phyloP scores from a whole-genome alignment of 768 basidiomycete genomes.

The Termitomyces sp. region DNA sequence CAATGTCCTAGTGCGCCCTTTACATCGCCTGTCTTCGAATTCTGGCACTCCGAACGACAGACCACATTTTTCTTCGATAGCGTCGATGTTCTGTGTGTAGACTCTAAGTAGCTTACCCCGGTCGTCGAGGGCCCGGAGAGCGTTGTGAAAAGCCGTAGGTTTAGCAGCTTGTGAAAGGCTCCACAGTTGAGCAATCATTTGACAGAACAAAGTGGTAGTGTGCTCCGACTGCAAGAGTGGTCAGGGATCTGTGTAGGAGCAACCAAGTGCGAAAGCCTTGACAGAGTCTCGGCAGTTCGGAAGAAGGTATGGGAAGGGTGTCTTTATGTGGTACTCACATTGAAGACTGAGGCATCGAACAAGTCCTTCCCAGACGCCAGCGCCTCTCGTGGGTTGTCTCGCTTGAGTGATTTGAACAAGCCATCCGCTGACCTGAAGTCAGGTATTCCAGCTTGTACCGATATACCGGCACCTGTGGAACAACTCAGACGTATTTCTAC shows the following conservation, averaged over 20 bases:
- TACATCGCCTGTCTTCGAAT: slow-evolving; percentile 51
- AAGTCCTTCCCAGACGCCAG: slow-evolving; percentile 79
- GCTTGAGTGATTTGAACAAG: slow-evolving; percentile 71
- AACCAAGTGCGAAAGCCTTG: slow-evolving; percentile 1
- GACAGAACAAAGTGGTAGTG: slow-evolving; percentile 74
- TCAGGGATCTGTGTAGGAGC: background rate
- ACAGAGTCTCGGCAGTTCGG: background rate
- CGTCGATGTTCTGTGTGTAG: slow-evolving; percentile 94
- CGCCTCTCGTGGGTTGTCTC: slow-evolving; percentile 68
- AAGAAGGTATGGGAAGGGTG: background rate
- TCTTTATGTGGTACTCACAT: slow-evolving; percentile 40
- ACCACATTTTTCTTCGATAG: slow-evolving; percentile 81
- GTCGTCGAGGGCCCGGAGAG: slow-evolving; percentile 71
- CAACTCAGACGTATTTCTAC: background rate
- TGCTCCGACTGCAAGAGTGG: slow-evolving; percentile 50
- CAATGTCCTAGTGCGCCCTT: slow-evolving; percentile 43
- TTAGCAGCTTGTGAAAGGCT: slow-evolving; percentile 62
- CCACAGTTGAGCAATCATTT: slow-evolving; percentile 84
- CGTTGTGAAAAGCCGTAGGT: slow-evolving; percentile 77
- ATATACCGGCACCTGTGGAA: slow-evolving; percentile 75
- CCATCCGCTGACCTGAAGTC: slow-evolving; percentile 84
- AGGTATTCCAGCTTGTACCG: slow-evolving; percentile 82
- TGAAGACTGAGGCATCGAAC: slow-evolving; percentile 88
- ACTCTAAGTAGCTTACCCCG: slow-evolving; percentile 75
- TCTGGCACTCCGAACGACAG: slow-evolving; percentile 82